These are phyloP conservation scores for Cladophialophora immunda DNA, from an alignment of 2,329 filamentous ascomycete species.

Conservation along the genomic window DNA sequence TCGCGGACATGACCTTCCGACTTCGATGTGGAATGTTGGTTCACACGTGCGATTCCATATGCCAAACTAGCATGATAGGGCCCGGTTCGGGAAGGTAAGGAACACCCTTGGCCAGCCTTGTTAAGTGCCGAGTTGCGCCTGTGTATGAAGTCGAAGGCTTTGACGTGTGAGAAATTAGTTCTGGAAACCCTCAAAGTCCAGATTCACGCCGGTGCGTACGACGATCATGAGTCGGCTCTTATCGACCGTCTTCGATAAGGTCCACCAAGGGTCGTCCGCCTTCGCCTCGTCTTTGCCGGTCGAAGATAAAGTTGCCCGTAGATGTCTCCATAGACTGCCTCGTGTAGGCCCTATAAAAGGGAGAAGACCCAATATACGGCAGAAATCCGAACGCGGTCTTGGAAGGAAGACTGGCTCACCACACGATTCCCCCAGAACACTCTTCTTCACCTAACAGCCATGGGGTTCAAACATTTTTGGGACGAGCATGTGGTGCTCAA, in stretches of 20 bases:
- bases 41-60: not conserved
- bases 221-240: not conserved
- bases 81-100: not conserved
- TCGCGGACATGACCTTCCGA: slow-evolving; percentile 6
- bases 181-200: not conserved
- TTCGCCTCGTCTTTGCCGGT: not conserved
- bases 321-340: not conserved
- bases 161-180: slow-evolving; percentile 3
- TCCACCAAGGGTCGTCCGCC: not conserved
- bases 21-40: not conserved
- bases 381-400: not conserved
- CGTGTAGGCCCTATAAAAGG: not conserved
- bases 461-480: slow-evolving; percentile 25
- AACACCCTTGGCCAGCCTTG: not conserved
- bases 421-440: not conserved
- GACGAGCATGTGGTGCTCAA: slow-evolving; percentile 28
- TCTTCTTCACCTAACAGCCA: not conserved
- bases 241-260: not conserved
- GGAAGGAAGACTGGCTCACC: not conserved
- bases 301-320: slow-evolving; percentile 6
- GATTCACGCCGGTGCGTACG: not conserved
- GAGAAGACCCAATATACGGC: not conserved
- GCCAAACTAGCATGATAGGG: not conserved
- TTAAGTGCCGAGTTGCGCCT: not conserved
- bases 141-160: not conserved